Evolutionary conservation across 768 basidiomycete species (phyloP).

Genomic region (Termitomyces sp.): DNA sequence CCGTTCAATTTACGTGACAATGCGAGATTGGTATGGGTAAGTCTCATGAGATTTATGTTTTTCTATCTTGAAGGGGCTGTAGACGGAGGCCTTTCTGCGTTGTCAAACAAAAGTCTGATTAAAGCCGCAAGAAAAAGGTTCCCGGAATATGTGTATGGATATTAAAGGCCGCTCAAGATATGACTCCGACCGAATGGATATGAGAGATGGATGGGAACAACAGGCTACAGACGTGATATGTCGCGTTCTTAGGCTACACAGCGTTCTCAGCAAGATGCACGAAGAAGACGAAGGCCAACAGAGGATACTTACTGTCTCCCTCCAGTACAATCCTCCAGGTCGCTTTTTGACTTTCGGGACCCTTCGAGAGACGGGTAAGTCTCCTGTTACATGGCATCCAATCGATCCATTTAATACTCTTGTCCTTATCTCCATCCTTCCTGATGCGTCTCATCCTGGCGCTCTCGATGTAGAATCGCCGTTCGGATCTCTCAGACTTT

Average conservation of each 20-base stretch:
- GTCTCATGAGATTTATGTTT: too few relatives aligned
- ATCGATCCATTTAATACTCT: neutral
- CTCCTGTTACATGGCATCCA: neutral
- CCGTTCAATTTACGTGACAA: too few relatives aligned
- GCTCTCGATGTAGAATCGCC: neutral
- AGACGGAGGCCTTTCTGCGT: too few relatives aligned
- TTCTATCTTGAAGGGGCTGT: too few relatives aligned
- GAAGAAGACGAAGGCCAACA: too few relatives aligned
- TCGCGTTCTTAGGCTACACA: neutral
- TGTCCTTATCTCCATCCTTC: neutral
- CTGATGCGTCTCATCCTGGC: neutral
- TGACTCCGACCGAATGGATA: too few relatives aligned
- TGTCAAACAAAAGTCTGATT: too few relatives aligned
- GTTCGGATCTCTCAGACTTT: neutral
- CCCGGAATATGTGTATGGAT: too few relatives aligned
- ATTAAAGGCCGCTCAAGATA: too few relatives aligned
- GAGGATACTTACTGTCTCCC: neutral
- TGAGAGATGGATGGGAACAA: too few relatives aligned
- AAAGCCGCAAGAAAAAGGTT: too few relatives aligned
- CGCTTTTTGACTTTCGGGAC: neutral
- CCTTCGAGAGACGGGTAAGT: neutral
- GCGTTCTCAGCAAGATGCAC: neutral
- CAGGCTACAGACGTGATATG: neutral
- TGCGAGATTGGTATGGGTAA: too few relatives aligned
- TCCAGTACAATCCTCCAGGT: neutral